Evolutionary conservation across 768 basidiomycete species (phyloP).

Genomic region (Pholiota molesta): DNA sequence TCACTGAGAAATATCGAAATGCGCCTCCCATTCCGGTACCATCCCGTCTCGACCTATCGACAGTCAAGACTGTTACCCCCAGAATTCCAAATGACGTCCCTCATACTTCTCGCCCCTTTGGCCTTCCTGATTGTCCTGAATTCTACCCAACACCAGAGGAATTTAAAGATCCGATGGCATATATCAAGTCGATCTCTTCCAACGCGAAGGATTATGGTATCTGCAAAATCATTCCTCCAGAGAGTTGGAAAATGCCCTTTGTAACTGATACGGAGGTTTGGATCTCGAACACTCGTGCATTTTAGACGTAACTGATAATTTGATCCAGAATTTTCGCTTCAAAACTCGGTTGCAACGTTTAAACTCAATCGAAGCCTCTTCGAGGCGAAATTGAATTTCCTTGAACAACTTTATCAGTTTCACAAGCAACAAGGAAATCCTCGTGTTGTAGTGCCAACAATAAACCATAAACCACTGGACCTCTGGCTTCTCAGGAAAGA

Average conservation of each 20-base stretch:
- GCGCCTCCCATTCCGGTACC: slow-evolving; percentile 63
- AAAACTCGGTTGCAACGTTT: slow-evolving; percentile 93
- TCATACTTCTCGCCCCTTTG: slow-evolving; percentile 73
- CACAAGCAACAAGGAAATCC: slow-evolving; percentile 95
- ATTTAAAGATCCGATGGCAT: slow-evolving; percentile 92
- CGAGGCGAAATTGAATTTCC: slow-evolving; percentile 96
- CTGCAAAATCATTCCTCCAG: slow-evolving; percentile 94
- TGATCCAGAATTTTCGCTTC: slow-evolving; percentile 82
- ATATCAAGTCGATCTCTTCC: slow-evolving; percentile 81
- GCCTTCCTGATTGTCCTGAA: slow-evolving; percentile 84
- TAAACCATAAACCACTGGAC: slow-evolving; percentile 92
- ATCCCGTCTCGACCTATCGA: slow-evolving; percentile 63
- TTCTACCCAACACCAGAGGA: slow-evolving; percentile 90
- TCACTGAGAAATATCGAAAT: slow-evolving; percentile 52
- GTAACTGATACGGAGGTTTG: slow-evolving; percentile 91
- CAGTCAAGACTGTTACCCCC: slow-evolving; percentile 69
- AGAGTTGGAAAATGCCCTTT: slow-evolving; percentile 95
- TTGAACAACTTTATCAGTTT: slow-evolving; percentile 95
- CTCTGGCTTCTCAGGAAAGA: slow-evolving; percentile 93
- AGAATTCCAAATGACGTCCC: slow-evolving; percentile 41
- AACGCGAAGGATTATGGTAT: slow-evolving; percentile 81
- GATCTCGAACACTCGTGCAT: slow-evolving; percentile 12
- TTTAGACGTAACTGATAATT: slow-evolving; percentile 40
- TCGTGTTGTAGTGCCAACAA: slow-evolving; percentile 89
- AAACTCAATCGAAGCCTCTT: slow-evolving; percentile 97